A percentile compares a stretch with the other conserved stretches of the same genome.
Conservation (phyloP, 768 basidiomycete genomes). For the Suillus discolor region DNA sequence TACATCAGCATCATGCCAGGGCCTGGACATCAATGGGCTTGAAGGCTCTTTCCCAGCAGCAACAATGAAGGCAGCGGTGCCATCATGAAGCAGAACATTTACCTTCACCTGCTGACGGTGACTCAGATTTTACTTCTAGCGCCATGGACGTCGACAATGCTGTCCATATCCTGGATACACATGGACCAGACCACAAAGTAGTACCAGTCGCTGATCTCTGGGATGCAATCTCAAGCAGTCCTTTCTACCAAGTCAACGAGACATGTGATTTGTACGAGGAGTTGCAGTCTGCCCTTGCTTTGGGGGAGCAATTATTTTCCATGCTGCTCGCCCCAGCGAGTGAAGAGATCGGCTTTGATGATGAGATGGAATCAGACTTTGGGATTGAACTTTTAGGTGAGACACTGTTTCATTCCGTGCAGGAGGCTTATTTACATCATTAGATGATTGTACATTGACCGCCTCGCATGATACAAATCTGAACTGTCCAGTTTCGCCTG, state of each 20-base stretch:
- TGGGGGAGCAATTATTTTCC: slow-evolving; percentile 9
- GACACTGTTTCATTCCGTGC: background rate
- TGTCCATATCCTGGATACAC: background rate
- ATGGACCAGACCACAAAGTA: background rate
- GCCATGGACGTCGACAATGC: background rate
- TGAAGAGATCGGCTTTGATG: slow-evolving; percentile 19
- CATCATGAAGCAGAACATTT: background rate
- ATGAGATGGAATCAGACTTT: slow-evolving; percentile 27
- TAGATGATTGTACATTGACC: background rate
- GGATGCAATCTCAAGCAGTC: background rate
- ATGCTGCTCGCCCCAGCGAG: background rate
- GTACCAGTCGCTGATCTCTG: background rate
- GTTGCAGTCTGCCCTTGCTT: slow-evolving; percentile 8
- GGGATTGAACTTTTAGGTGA: background rate
- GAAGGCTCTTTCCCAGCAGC: background rate
- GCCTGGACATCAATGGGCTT: background rate
- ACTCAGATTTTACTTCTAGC: background rate
- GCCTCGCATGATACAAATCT: background rate
- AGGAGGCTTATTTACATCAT: background rate
- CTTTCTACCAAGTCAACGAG: background rate
- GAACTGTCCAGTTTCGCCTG: slow-evolving; percentile 33
- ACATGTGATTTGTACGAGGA: slow-evolving; percentile 9
- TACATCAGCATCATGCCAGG: background rate
- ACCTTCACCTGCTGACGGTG: background rate
- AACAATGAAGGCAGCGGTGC: background rate